A percentile compares a stretch with the other conserved stretches of the same genome.
Evolutionary conservation across 345 rosid species (phyloP).

Genomic region (Euphorbia peplus): DNA sequence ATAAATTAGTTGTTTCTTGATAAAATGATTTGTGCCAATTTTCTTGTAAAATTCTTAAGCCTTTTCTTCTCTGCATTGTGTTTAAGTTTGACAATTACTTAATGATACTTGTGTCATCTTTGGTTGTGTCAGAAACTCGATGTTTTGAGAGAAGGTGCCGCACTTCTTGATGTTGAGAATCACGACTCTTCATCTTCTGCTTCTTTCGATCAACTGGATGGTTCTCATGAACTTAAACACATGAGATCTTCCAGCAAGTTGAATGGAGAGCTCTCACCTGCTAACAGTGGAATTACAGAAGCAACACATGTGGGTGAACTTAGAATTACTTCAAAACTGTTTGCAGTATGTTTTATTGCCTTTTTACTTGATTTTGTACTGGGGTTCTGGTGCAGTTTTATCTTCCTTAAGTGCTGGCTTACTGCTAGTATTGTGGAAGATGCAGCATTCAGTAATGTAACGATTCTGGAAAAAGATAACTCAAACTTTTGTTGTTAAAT

Average conservation of each 20-base stretch:
- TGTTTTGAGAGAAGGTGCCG: slow-evolving; percentile 44
- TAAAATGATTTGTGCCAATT: background rate
- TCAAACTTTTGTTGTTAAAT: background rate
- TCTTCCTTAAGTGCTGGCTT: background rate
- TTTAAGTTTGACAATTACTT: background rate
- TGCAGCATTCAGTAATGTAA: background rate
- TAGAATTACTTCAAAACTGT: slow-evolving; percentile 41
- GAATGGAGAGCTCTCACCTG: slow-evolving; percentile 70
- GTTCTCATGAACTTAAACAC: slow-evolving; percentile 54
- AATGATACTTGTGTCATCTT: slow-evolving; percentile 17
- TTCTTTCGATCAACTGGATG: slow-evolving; percentile 45
- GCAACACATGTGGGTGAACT: slow-evolving; percentile 60
- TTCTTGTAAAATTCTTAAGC: background rate
- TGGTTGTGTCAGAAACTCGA: slow-evolving; percentile 50
- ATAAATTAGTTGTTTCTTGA: background rate
- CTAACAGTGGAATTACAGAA: slow-evolving; percentile 65
- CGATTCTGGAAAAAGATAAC: background rate
- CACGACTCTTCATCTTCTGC: slow-evolving; percentile 49
- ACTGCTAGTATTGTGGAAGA: background rate
- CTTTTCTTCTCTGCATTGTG: background rate
- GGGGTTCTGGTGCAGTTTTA: background rate
- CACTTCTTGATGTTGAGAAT: slow-evolving; percentile 56
- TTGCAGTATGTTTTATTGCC: slow-evolving; percentile 35
- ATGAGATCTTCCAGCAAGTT: slow-evolving; percentile 72
- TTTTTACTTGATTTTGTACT: background rate